Evolutionary conservation across 495 filamentous ascomycete species (phyloP), one percentile per base, ranked within the genome.

Genomic region (Penicillium nucicola): DNA sequence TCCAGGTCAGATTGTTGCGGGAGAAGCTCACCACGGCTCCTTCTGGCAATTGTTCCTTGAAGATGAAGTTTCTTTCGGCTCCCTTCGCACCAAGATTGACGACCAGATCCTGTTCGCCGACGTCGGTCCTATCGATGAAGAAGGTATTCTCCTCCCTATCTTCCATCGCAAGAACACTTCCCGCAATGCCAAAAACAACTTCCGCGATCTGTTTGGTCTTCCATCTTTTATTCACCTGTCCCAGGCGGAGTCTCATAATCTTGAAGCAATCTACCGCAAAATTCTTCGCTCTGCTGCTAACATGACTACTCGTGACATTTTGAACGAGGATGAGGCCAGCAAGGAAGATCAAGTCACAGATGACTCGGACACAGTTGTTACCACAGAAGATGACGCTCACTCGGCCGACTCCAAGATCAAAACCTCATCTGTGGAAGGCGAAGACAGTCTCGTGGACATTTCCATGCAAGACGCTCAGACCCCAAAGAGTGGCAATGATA

Each of bases 361-460:
- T 42, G 88, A 89, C 52, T 79, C 83, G 0, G 90, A 95, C 56
- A 78, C 86, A 12, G 79, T 91, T 22, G 73, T 89, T 6, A 84
- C 84, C 41, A 84, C 79, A 20, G 79, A 83, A 30, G 90, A 90
- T 17, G 90, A 93, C 64, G 82, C 78, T 1, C 81, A 87, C 49
- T 88, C 84, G 2, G 81, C 77, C 13, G 88, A 87, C 52, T 78
- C 81, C 6, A 84, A 84, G 55, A 75, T 95, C 40, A 78, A 87
- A 53, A 84, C 87, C 17, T 74, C 74, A 0, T 96, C 90, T 7
- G 83, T 96, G 10, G 86, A 91, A 54, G 90, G 89, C 5, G 92
- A 96, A 65, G 91, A 96, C 54, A 89, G 88, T 42, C 83, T 96
- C 53, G 89, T 97, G 3, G 87, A 97, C 62, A 84, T 98, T 18